Base-by-base conservation (phyloP, 495 filamentous ascomycete genomes). In the Bombardia bombarda region DNA sequence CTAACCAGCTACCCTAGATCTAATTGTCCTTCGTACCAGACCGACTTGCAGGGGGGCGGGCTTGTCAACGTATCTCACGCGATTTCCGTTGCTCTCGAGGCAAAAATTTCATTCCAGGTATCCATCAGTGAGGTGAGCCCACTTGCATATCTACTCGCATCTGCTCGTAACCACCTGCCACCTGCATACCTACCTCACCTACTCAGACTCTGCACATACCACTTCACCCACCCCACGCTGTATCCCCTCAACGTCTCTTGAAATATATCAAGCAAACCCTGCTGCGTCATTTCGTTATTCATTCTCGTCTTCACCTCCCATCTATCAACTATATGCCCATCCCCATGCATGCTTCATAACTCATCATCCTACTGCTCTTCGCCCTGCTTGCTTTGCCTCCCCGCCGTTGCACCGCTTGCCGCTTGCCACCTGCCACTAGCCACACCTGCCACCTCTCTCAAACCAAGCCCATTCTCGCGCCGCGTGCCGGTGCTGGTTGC, bases 61-160 rank as follows among this genome's bases (percentile, higher is more conserved):
- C n/a, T n/a, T n/a, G n/a, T n/a, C n/a, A n/a, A n/a, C n/a, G n/a
- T n/a, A n/a, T n/a, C n/a, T n/a, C n/a, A n/a, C n/a, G n/a, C n/a
- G n/a, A n/a, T 13, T 28, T 8, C 26, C 13, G 26, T 13, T 28
- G 26, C 26, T 33, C 12, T 33, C 14, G 13, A 18, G 32, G 32
- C 32, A 33, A 33, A 33, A 2, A 14, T 33, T 33, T 33, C 16
- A 33, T 7, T 16, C 32, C 32, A 33, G 12, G 7, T 6, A 28
- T 28, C 25, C n/a, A 10, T 28, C n/a, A 7, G 40, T 26, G 32
- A 42, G 28, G 40, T 42, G 30, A 42, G 40, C 40, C 38, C 26
- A 17, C 40, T 42, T 21, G 28, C 19, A 42, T 32, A 32, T 33
- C 24, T 42, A 33, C 7, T 42, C 6, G 7, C 3, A 25, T 22